phyloP scores from a whole-genome alignment of 2,329 filamentous ascomycete genomes.

The Elsinoe ampelina region DNA sequence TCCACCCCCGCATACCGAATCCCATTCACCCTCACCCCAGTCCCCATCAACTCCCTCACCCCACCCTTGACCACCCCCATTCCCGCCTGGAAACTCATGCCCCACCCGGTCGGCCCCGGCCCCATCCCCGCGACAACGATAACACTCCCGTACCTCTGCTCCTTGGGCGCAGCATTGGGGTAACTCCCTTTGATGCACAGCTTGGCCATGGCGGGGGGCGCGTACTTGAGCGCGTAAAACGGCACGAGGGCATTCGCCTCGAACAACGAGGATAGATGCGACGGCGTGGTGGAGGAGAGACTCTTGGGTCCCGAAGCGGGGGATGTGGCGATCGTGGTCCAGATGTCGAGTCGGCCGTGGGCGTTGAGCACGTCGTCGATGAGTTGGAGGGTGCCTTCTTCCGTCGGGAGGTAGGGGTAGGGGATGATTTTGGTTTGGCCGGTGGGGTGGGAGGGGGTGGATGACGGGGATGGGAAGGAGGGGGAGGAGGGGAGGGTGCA shows the following conservation, averaged over 20 bases:
- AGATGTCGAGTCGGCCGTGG: conserved; percentile 51
- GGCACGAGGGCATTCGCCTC: conserved; percentile 53
- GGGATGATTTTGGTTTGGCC: conserved; percentile 52
- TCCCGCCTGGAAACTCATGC: conserved; percentile 52
- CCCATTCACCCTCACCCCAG: conserved; percentile 51
- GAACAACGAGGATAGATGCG: conserved; percentile 48
- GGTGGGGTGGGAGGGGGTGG: conserved; percentile 49
- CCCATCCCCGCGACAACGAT: conserved; percentile 53
- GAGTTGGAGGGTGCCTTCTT: conserved; percentile 50
- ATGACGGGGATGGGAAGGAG: conserved; percentile 46
- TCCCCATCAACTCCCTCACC: conserved; percentile 49
- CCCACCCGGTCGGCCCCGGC: conserved; percentile 49
- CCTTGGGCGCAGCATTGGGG: conserved; percentile 52
- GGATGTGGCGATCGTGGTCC: conserved; percentile 49
- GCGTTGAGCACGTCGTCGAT: conserved; percentile 56
- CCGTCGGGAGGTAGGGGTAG: conserved; percentile 51
- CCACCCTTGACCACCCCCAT: conserved; percentile 52
- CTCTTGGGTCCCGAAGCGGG: conserved; percentile 43
- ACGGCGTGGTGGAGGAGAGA: conserved; percentile 47
- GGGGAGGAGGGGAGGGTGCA: conserved; percentile 38
- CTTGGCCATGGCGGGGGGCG: conserved; percentile 54
- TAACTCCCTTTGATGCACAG: conserved; percentile 47
- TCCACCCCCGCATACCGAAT: conserved; percentile 40
- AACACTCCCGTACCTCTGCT: conserved; percentile 51
- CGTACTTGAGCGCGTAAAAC: conserved; percentile 57